These are phyloP conservation scores for Kuraishia cidri DNA, from an alignment of 805 yeast species.

Conservation along the genomic window DNA sequence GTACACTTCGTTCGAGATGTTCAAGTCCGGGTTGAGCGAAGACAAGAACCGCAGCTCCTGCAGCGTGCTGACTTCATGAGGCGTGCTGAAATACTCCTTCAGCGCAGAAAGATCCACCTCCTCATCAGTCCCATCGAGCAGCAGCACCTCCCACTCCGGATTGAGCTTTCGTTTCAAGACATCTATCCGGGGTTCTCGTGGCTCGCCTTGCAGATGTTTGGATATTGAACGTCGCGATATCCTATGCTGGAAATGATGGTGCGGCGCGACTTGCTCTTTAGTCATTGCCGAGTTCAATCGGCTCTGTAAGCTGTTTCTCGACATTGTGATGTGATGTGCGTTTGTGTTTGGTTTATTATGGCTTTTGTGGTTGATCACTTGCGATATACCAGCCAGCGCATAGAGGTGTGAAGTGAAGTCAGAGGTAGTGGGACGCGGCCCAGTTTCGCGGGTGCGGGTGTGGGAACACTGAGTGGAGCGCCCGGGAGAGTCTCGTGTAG, in stretches of 20 bases:
- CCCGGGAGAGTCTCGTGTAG: no score
- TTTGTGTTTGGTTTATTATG: no score
- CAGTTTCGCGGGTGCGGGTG: no score
- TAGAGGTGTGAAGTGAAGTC: no score
- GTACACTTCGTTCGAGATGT: constrained; percentile 5
- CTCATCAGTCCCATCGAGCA: constrained; percentile 7
- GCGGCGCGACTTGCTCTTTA: background rate
- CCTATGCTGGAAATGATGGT: constrained; percentile 3
- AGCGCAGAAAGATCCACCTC: constrained; percentile 8
- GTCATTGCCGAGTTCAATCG: no score
- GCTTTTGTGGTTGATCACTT: no score
- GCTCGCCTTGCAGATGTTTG: constrained; percentile 3
- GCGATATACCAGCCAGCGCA: no score
- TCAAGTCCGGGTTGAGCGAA: constrained; percentile 8
- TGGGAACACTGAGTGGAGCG: no score
- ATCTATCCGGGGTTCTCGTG: constrained; percentile 3
- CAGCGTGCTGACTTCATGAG: constrained; percentile 6
- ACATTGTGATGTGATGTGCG: no score
- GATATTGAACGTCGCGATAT: constrained; percentile 9
- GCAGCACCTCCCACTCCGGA: constrained; percentile 19
- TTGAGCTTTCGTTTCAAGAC: constrained; percentile 9
- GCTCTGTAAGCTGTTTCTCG: background rate
- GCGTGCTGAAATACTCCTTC: constrained; percentile 1
- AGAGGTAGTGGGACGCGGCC: no score
- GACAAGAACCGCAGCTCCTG: constrained; percentile 14